A percentile compares a stretch with the other conserved stretches of the same genome.
These are phyloP conservation scores for Amoebophrya sp. DNA, from an alignment of 169 alveolate genomes.

Conservation along the genomic window DNA sequence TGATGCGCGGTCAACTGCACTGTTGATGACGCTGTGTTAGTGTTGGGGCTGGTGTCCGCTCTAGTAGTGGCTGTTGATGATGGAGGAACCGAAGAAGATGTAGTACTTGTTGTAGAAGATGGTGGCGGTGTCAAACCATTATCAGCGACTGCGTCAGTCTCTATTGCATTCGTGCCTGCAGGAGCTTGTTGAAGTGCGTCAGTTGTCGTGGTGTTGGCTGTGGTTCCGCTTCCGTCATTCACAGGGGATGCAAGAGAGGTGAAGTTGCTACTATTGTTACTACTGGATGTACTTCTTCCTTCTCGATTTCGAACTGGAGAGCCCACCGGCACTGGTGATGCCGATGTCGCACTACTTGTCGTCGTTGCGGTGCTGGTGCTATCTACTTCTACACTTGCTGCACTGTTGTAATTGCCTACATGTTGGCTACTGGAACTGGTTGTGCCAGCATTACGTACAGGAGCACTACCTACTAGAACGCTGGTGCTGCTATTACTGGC, in stretches of 20 bases:
- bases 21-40: too few relatives aligned
- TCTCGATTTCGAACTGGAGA: too few relatives aligned
- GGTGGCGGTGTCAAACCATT: not conserved
- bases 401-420: too few relatives aligned
- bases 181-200: not conserved
- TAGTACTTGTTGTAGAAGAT: too few relatives aligned
- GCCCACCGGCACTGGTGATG: too few relatives aligned
- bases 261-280: not conserved
- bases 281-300: not conserved
- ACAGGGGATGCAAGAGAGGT: not conserved
- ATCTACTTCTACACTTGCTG: not conserved
- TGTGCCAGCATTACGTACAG: too few relatives aligned
- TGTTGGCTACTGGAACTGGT: too few relatives aligned
- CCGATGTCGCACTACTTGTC: not conserved
- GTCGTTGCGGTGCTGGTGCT: not conserved
- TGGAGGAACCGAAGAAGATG: too few relatives aligned
- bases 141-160: not conserved
- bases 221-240: not conserved
- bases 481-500: not conserved
- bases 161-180: not conserved
- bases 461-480: not conserved
- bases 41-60: too few relatives aligned
- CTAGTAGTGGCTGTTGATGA: too few relatives aligned
- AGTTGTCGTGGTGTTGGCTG: not conserved
- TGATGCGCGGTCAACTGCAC: not conserved